Conservation (phyloP, 2,329 filamentous ascomycete species). For the Calonectria fujianensis region DNA sequence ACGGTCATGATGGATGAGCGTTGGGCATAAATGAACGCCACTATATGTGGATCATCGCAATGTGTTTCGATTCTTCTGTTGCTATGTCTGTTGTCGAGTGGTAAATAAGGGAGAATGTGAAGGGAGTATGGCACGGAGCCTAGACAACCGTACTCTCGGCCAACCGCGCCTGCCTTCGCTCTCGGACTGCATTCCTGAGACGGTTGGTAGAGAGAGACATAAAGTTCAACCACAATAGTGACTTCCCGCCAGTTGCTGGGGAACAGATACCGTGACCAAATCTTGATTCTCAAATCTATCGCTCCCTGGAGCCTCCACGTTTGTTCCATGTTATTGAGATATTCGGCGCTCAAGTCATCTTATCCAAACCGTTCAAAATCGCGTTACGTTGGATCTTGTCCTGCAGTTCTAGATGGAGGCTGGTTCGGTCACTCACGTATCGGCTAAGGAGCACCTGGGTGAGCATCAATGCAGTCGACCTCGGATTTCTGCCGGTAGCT, state of each 20-base stretch:
- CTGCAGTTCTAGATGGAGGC: slow-evolving; percentile 41
- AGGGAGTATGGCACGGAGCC: neutral
- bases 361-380: neutral
- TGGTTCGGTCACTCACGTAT: slow-evolving; percentile 22
- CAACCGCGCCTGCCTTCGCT: neutral
- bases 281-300: slow-evolving; percentile 7
- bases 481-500: slow-evolving; percentile 37
- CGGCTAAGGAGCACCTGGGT: slow-evolving; percentile 37
- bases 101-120: neutral
- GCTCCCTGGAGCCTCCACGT: too few relatives aligned
- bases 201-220: neutral
- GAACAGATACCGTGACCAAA: slow-evolving; percentile 1
- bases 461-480: slow-evolving; percentile 33
- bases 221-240: slow-evolving; percentile 8
- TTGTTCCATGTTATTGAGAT: slow-evolving; percentile 7
- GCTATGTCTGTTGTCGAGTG: neutral
- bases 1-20: slow-evolving; percentile 49
- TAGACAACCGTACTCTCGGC: neutral
- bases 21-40: slow-evolving; percentile 44
- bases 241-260: slow-evolving; percentile 18
- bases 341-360: neutral
- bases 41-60: slow-evolving; percentile 28
- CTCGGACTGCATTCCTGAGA: slow-evolving; percentile 12
- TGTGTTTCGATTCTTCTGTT: neutral
- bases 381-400: neutral